Conservation (phyloP, 164 flowering plant genomes). For the Kingdonia uniflora region DNA sequence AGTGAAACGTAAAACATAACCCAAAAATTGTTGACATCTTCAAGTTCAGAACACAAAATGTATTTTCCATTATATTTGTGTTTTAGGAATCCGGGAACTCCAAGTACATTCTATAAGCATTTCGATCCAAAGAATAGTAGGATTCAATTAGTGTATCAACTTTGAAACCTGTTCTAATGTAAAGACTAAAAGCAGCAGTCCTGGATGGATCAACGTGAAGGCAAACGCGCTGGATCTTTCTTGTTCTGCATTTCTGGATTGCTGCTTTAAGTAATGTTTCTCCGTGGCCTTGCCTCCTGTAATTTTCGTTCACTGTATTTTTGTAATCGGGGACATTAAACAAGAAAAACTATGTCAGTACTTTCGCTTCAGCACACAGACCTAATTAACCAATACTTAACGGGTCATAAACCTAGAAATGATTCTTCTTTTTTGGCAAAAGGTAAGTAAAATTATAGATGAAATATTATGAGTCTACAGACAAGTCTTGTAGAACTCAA, state of each 20-base stretch:
- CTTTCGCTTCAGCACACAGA: too few species aligned
- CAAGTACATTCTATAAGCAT: constrained; percentile 85
- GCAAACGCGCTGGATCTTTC: constrained; percentile 45
- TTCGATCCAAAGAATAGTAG: constrained; percentile 62
- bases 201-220: constrained; percentile 87
- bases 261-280: constrained; percentile 71
- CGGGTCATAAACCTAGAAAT: too few species aligned
- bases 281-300: constrained; percentile 66
- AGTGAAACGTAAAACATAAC: too few species aligned
- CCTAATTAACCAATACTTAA: too few species aligned
- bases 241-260: constrained; percentile 53
- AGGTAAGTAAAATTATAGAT: too few species aligned
- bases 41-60: too few species aligned
- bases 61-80: too few species aligned
- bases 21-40: too few species aligned
- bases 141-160: constrained; percentile 47
- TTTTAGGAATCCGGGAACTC: constrained; percentile 27
- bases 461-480: too few species aligned
- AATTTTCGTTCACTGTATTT: constrained; percentile 55
- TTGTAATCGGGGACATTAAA: not conserved
- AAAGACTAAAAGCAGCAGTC: constrained; percentile 52
- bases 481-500: too few species aligned
- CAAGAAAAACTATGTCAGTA: not conserved
- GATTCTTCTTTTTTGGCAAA: too few species aligned
- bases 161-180: constrained; percentile 67